These are phyloP conservation scores for Parietaria judaica DNA, from an alignment of 306 rosid genomes.

Conservation along the genomic window DNA sequence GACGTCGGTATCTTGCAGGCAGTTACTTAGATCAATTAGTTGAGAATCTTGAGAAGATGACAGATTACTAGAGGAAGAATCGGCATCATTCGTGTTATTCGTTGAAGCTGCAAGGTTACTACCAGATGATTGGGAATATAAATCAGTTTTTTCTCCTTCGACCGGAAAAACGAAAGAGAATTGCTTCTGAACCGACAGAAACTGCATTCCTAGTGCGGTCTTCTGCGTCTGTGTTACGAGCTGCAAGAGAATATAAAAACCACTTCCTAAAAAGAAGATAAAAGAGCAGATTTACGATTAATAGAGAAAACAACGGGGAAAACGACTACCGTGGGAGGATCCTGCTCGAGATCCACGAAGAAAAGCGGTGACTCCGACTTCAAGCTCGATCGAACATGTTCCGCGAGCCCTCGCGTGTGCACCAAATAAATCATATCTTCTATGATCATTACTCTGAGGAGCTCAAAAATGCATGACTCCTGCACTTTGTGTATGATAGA, in stretches of 20 bases:
- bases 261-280: slow-evolving; percentile 8
- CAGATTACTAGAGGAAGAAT: slow-evolving; percentile 12
- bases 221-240: slow-evolving; percentile 46
- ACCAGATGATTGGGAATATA: slow-evolving; percentile 5
- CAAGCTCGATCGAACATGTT: slow-evolving; percentile 39
- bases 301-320: background rate
- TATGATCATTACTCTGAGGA: slow-evolving; percentile 62
- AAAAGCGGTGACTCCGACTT: slow-evolving; percentile 35
- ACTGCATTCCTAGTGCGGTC: slow-evolving; percentile 46
- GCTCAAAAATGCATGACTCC: slow-evolving; percentile 42
- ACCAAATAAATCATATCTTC: slow-evolving; percentile 84
- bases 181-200: slow-evolving; percentile 56
- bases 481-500: slow-evolving; percentile 18
- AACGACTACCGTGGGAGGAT: slow-evolving; percentile 58
- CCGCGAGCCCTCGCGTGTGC: slow-evolving; percentile 41
- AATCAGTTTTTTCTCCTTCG: slow-evolving; percentile 20
- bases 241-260: slow-evolving; percentile 27
- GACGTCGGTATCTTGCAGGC: slow-evolving; percentile 60
- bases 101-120: slow-evolving; percentile 6
- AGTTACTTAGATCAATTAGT: slow-evolving; percentile 65
- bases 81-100: slow-evolving; percentile 15
- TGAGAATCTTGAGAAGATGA: slow-evolving; percentile 28
- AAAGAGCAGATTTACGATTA: slow-evolving; percentile 1
- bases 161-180: slow-evolving; percentile 42
- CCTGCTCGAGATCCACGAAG: slow-evolving; percentile 72